Conservation (phyloP, 371 early-diverging fungal species). For the Mortierella sp. region DNA sequence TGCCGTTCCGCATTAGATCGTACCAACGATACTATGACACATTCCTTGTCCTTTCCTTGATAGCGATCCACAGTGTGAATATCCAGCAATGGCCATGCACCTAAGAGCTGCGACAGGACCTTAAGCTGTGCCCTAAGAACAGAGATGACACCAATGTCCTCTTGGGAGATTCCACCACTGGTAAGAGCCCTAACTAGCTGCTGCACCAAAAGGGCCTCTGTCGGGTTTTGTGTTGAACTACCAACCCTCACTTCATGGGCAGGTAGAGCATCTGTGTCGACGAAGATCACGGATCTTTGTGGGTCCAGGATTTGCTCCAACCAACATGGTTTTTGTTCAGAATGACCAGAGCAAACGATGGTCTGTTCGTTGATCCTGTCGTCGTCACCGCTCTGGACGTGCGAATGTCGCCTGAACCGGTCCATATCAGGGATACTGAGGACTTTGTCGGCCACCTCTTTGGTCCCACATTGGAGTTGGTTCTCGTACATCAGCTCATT, state of each 20-base stretch:
- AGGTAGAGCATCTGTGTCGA: conserved; percentile 81
- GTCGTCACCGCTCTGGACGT: not conserved
- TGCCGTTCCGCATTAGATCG: conserved; percentile 79
- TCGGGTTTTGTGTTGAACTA: conserved; percentile 71
- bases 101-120: conserved; percentile 60
- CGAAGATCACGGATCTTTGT: conserved; percentile 75
- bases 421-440: conserved; percentile 62
- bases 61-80: conserved; percentile 90
- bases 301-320: conserved; percentile 71
- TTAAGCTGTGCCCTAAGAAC: conserved; percentile 89
- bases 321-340: conserved; percentile 66
- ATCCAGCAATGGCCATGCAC: conserved; percentile 61
- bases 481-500: conserved; percentile 90
- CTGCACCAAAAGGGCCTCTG: conserved; percentile 74
- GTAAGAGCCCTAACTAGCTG: conserved; percentile 68
- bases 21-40: conserved; percentile 89
- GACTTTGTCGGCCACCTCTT: conserved; percentile 63
- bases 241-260: conserved; percentile 68
- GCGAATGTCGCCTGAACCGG: conserved; percentile 37
- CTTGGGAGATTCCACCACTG: conserved; percentile 70
- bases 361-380: not conserved
- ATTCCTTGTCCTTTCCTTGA: conserved; percentile 95
- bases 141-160: conserved; percentile 83
- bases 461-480: conserved; percentile 81
- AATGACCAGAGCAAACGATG: conserved; percentile 1